Evolutionary conservation across 2,329 filamentous ascomycete species (phyloP).

Genomic region (Colletotrichum kahawae): DNA sequence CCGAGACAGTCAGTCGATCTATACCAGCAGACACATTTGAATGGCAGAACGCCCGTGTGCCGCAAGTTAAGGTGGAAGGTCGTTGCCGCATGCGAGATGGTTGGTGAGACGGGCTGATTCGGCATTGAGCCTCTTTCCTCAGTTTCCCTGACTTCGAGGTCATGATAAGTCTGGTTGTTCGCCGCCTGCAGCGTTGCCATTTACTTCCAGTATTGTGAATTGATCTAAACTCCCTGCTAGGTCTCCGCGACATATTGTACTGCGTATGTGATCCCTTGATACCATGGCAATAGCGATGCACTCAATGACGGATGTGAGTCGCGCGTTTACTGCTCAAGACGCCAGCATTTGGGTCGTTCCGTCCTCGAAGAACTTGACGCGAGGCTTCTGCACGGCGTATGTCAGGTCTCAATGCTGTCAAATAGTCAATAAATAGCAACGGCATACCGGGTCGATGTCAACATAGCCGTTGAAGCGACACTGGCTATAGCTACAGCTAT

Average conservation of each 20-base stretch:
- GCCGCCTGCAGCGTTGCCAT: background rate
- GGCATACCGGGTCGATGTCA: conserved; percentile 22
- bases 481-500: conserved; percentile 4
- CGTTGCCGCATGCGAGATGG: background rate
- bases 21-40: background rate
- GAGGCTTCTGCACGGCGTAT: background rate
- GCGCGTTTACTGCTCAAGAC: background rate
- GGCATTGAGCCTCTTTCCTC: background rate
- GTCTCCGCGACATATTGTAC: background rate
- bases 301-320: background rate
- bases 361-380: background rate
- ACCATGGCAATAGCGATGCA: background rate
- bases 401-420: background rate
- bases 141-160: background rate
- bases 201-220: background rate
- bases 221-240: background rate
- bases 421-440: background rate
- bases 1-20: background rate
- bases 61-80: background rate
- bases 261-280: background rate
- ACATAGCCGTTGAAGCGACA: conserved; percentile 25
- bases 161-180: background rate
- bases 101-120: background rate
- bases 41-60: background rate
- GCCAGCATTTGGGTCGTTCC: background rate